These are phyloP conservation scores for Circinella umbellata DNA, from an alignment of 371 early-diverging fungal genomes.

Conservation along the genomic window DNA sequence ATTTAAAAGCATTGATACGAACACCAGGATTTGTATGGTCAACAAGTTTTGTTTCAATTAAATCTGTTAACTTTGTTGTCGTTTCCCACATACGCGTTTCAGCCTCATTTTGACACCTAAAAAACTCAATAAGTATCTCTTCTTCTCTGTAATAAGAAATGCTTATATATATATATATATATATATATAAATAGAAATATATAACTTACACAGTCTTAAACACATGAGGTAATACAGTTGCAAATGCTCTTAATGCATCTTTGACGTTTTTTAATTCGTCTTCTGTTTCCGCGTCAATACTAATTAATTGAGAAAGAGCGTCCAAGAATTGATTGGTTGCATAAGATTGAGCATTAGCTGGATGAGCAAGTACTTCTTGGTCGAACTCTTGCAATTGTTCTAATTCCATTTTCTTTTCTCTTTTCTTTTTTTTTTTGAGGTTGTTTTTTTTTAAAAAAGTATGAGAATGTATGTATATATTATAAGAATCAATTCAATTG, in stretches of 20 bases:
- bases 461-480: too few relatives aligned
- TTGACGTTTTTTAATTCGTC: slow-evolving; percentile 41
- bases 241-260: slow-evolving; percentile 44
- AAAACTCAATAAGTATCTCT: too few relatives aligned
- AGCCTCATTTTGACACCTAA: slow-evolving; percentile 51
- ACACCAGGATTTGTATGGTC: slow-evolving; percentile 47
- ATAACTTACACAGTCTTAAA: slow-evolving; percentile 44
- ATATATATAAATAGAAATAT: slow-evolving; percentile 9
- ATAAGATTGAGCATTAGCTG: slow-evolving; percentile 37
- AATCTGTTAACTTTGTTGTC: slow-evolving; percentile 27
- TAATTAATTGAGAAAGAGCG: slow-evolving; percentile 28
- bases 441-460: background rate
- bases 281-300: slow-evolving; percentile 23
- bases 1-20: slow-evolving; percentile 45
- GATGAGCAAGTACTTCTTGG: slow-evolving; percentile 33
- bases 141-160: too few relatives aligned
- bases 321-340: slow-evolving; percentile 50
- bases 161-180: too few relatives aligned
- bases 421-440: background rate
- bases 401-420: slow-evolving; percentile 15
- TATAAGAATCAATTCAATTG: too few relatives aligned
- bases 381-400: slow-evolving; percentile 42
- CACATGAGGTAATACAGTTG: slow-evolving; percentile 43
- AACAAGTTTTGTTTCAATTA: slow-evolving; percentile 26
- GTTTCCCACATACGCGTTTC: slow-evolving; percentile 51